Evolutionary conservation across 495 filamentous ascomycete genomes (phyloP).

Genomic region (Penicillium chermesinum): DNA sequence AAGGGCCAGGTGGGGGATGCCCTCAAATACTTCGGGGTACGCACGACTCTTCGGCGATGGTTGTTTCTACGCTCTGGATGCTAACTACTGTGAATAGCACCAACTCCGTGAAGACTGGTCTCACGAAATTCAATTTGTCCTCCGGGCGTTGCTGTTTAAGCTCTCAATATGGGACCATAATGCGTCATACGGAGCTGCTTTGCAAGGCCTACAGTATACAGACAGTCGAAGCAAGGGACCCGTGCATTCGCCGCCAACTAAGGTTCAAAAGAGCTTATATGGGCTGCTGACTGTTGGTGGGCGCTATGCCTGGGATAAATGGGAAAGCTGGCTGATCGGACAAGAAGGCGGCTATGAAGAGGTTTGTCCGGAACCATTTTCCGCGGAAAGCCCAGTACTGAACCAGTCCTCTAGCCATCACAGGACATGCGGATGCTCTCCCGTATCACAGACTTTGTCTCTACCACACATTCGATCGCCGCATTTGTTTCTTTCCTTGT

Average conservation of each 20-base stretch:
- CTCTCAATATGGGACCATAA: constrained; percentile 94
- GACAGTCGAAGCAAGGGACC: constrained; percentile 68
- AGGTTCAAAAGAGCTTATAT: constrained; percentile 78
- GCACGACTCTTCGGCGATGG: not conserved
- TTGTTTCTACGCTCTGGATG: not conserved
- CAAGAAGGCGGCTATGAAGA: constrained; percentile 67
- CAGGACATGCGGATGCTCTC: constrained; percentile 54
- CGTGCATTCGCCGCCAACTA: constrained; percentile 56
- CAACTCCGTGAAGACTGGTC: constrained; percentile 75
- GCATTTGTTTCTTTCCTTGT: constrained; percentile 81
- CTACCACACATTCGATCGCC: constrained; percentile 70
- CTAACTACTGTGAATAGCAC: constrained; percentile 29
- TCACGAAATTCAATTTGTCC: constrained; percentile 70
- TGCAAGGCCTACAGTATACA: constrained; percentile 86
- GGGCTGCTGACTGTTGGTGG: constrained; percentile 83
- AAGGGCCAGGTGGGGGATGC: constrained; percentile 85
- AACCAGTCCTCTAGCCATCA: too few species aligned
- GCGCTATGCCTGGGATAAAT: constrained; percentile 82
- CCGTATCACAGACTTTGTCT: constrained; percentile 60
- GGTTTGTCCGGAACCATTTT: constrained; percentile 28
- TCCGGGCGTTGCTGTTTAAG: constrained; percentile 85
- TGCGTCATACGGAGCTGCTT: constrained; percentile 85
- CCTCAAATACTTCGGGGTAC: constrained; percentile 76
- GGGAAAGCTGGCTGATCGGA: constrained; percentile 79
- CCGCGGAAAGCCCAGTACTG: too few species aligned